These are phyloP conservation scores for Carex cristatella DNA, from an alignment of 176 grass and related monocot species.

Conservation along the genomic window DNA sequence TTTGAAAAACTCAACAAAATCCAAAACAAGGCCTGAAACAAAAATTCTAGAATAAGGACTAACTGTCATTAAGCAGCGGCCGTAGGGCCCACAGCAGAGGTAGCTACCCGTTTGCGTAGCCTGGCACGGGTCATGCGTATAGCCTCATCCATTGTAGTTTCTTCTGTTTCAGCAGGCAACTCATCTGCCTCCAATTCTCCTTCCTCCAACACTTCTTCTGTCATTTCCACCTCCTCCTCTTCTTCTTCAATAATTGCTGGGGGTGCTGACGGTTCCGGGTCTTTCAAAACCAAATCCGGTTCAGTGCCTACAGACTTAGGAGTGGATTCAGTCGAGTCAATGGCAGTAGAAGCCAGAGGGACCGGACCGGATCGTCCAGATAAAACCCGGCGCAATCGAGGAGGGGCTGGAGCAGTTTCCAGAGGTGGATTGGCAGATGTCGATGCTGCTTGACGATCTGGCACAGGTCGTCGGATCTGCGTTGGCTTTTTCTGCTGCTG, in stretches of 20 bases:
- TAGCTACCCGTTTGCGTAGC: conserved; percentile 61
- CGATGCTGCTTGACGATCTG: conserved; percentile 28
- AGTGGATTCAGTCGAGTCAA: neutral
- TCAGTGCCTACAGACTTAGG: conserved; percentile 4
- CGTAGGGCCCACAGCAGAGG: neutral
- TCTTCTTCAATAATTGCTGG: conserved; percentile 33
- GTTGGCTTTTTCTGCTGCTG: conserved; percentile 40
- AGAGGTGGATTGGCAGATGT: conserved; percentile 22
- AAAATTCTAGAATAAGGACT: conserved; percentile 25
- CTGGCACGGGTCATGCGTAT: conserved; percentile 59
- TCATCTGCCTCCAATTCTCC: conserved; percentile 31
- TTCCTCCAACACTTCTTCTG: conserved; percentile 17
- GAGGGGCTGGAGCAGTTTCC: conserved; percentile 9
- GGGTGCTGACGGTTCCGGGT: conserved; percentile 19
- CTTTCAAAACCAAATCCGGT: neutral
- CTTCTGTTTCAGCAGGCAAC: conserved; percentile 28
- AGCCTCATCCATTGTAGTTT: conserved; percentile 74
- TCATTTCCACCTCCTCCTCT: conserved; percentile 34
- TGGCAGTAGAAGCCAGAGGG: neutral
- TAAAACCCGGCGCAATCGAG: conserved; percentile 32
- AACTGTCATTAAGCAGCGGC: conserved; percentile 15
- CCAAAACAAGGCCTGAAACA: conserved; percentile 15
- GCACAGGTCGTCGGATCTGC: conserved; percentile 50
- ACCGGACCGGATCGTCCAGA: conserved; percentile 22
- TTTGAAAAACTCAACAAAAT: conserved; percentile 7